Evolutionary conservation across 2,329 filamentous ascomycete species (phyloP), one percentile per base, ranked within the genome.

Genomic region (Fusarium buxicola): DNA sequence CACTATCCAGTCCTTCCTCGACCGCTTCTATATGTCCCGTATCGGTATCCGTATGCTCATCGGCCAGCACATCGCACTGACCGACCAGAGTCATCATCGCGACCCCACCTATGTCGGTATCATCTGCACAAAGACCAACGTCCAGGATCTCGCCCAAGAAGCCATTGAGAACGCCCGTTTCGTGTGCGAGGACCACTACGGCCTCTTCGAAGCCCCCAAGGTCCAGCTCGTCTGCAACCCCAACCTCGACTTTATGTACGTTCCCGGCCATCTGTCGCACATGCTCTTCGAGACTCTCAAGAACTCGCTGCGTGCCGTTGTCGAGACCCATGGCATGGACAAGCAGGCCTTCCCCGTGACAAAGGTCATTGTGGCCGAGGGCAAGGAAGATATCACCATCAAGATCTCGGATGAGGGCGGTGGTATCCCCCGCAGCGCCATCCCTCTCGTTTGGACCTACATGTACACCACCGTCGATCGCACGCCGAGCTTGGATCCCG

Each of bases 211-310:
- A 74, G 94, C 95, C 8, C 95, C 95, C 53, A 96, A 96, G 77
- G 90, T 99, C 68, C 94, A 98, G 78, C 89, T 99, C 55, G 92
- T 99, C 59, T 99, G 95, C 83, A 93, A 94, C 73, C 91, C 92
- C 15, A 89, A 96, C 76, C 85, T 99, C 72, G 90, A 96, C 82
- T 99, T 99, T 81, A 99, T 99, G 95, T 99, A 99, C 75, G 95
- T 99, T 50, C 95, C 95, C 1, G 95, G 95, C n/a, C 95, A 99
- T 79, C 77, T 99, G 77, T 97, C 93, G 69, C 95, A 99, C 80
- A 99, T 99, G 95, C 90, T 99, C 47, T 99, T 99, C 78, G 95
- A 99, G 81, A 99, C 95, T 2, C 84, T 99, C 75, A 99, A 99
- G 82, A 99, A 99, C 83, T 97, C 94, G 53, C 84, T 99, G 68